These are phyloP conservation scores for Amanita pseudoporphyria DNA, from an alignment of 768 basidiomycete species.

Conservation along the genomic window DNA sequence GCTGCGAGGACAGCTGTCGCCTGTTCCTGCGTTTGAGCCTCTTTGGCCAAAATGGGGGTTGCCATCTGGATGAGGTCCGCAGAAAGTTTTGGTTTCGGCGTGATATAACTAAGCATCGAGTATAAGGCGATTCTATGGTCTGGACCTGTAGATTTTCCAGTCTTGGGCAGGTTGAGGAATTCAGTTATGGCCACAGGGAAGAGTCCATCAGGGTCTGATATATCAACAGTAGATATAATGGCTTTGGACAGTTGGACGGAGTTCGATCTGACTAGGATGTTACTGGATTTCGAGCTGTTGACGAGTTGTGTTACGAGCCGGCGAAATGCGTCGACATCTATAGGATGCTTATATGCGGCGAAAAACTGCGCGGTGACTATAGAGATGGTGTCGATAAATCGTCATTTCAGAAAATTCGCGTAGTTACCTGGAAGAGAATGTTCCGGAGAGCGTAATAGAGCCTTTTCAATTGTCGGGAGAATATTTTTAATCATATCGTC, in stretches of 20 bases:
- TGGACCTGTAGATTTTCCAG: conserved; percentile 79
- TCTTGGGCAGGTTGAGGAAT: conserved; percentile 61
- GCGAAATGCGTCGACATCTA: conserved; percentile 39
- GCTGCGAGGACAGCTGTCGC: conserved; percentile 45
- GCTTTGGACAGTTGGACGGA: conserved; percentile 50
- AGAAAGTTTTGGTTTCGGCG: conserved; percentile 32
- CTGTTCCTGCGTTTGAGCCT: conserved; percentile 51
- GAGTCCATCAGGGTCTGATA: conserved; percentile 25
- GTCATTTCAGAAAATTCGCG: background rate
- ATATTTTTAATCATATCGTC: conserved; percentile 44
- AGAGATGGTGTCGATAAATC: conserved; percentile 1
- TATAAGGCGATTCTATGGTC: conserved; percentile 82
- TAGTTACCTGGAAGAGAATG: conserved; percentile 52
- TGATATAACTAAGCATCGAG: conserved; percentile 56
- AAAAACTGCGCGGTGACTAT: conserved; percentile 54
- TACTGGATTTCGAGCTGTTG: conserved; percentile 68
- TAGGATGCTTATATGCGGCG: conserved; percentile 36
- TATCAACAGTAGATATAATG: conserved; percentile 26
- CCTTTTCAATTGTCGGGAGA: conserved; percentile 71
- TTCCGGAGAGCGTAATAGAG: conserved; percentile 76
- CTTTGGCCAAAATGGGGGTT: conserved; percentile 48
- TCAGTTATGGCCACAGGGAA: conserved; percentile 46
- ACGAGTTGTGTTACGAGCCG: conserved; percentile 49
- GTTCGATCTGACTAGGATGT: conserved; percentile 44
- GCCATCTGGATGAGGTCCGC: conserved; percentile 35